Base-by-base conservation (phyloP, 2,329 filamentous ascomycete genomes). In the Talaromyces sp. region DNA sequence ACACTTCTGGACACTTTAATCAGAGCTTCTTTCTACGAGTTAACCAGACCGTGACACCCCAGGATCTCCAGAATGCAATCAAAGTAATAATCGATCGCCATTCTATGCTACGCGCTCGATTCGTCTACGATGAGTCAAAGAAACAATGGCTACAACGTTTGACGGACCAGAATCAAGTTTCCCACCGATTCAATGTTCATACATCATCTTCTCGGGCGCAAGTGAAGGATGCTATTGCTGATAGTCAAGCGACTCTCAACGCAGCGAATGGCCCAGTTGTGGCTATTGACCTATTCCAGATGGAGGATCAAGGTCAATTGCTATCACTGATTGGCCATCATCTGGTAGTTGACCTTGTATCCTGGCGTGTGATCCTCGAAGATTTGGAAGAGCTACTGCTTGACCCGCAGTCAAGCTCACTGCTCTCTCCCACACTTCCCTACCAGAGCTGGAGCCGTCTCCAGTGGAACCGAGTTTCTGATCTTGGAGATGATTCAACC, bases 251-350 rank as follows among this genome's bases (percentile, higher is more conserved):
- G 3, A 72, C 69, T 29, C 76, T 80, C 54, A 72, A 77, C 65
- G 73, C 72, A 36, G 71, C 77, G n/a, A 68, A 72, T 19, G 77
- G 77, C 0, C 77, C 81, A 1, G 68, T 81, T 0, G 70, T 83
- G 36, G 77, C 78, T 0, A 73, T 79, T 3, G 79, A 83, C 61
- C 67, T 82, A 10, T 79, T 83, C 65, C 68, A 76, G 5, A 65
- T 78, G 2, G 67, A 77, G 43, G 73, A 74, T 1, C 69, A 71
- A 17, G 70, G 73, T 3, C 67, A 67, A 45, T 62, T 77, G 1
- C 31, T 79, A 34, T 78, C 74, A 1, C 69, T 79, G 65, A 74
- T 77, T 27, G 76, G 74, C 1, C 76, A 78, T 45, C 77, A 79
- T 64, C 61, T 79, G 34, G 73, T 78, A 6, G 74, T 79, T 10